A percentile compares a stretch with the other conserved stretches of the same genome.
phyloP scores from a whole-genome alignment of 768 basidiomycete genomes.

The Fistulinella prunicolor region DNA sequence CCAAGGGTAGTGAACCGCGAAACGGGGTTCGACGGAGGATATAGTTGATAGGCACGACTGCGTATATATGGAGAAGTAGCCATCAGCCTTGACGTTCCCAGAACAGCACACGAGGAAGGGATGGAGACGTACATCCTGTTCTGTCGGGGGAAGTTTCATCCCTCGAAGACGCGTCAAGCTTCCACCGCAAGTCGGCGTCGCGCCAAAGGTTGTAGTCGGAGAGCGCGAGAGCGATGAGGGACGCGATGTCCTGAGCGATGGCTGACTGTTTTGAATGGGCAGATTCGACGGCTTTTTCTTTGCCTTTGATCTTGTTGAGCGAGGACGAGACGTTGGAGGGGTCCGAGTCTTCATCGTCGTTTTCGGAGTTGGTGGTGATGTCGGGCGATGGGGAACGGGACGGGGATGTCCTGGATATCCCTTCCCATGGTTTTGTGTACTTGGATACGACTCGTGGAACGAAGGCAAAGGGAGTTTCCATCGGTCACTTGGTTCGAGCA shows the following conservation, averaged over 20 bases:
- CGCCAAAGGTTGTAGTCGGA: slow-evolving; percentile 70
- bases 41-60: slow-evolving; percentile 61
- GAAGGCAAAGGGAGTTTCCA: slow-evolving; percentile 40
- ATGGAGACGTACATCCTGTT: slow-evolving; percentile 48
- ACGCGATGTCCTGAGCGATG: slow-evolving; percentile 45
- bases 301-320: slow-evolving; percentile 26
- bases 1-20: slow-evolving; percentile 15
- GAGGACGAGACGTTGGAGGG: not conserved
- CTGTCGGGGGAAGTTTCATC: slow-evolving; percentile 15
- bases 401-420: slow-evolving; percentile 7
- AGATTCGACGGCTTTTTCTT: slow-evolving; percentile 17
- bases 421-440: slow-evolving; percentile 25
- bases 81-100: not conserved
- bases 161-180: slow-evolving; percentile 37
- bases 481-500: not conserved
- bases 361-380: slow-evolving; percentile 2
- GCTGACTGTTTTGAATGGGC: slow-evolving; percentile 15
- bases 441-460: slow-evolving; percentile 47
- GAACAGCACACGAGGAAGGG: not conserved
- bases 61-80: not conserved
- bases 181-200: slow-evolving; percentile 51
- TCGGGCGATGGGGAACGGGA: slow-evolving; percentile 10
- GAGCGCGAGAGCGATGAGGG: slow-evolving; percentile 56
- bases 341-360: slow-evolving; percentile 6
- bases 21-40: slow-evolving; percentile 41